A percentile compares a stretch with the other conserved stretches of the same genome.
Conservation (phyloP, 192 early-diverging fungal genomes). For the Backusella tarrabulga region DNA sequence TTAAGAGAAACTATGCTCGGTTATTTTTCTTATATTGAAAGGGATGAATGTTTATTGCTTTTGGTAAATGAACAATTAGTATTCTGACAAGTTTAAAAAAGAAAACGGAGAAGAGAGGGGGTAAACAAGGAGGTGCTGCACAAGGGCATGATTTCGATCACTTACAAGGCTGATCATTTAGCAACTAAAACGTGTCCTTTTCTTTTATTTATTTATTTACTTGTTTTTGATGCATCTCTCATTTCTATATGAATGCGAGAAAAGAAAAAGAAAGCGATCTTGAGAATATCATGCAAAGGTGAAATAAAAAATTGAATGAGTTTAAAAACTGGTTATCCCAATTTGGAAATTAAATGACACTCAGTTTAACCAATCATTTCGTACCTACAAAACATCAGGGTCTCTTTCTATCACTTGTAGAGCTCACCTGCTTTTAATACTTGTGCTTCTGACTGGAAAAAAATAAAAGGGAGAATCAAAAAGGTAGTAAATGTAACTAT, state of each 20-base stretch:
- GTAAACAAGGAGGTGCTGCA: neutral
- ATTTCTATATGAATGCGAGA: neutral
- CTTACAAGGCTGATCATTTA: no score
- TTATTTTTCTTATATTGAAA: neutral
- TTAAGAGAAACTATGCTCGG: neutral
- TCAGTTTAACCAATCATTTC: neutral
- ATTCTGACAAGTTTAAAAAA: neutral
- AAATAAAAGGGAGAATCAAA: neutral
- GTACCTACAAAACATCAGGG: neutral
- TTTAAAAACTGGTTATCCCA: neutral
- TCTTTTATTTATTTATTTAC: neutral
- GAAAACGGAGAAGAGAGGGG: neutral
- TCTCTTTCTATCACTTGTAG: neutral
- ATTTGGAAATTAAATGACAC: constrained; percentile 1
- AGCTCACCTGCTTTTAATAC: neutral
- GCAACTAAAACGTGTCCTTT: no score
- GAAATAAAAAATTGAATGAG: neutral
- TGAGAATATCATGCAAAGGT: neutral
- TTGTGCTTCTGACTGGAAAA: neutral
- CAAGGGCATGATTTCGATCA: neutral
- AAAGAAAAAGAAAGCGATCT: neutral
- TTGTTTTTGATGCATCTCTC: neutral
- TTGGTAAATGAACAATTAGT: neutral
- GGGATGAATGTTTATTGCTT: neutral
- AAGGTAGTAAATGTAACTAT: no score